Percentiles rank a stretch among this genome's conserved stretches.
Conservation (phyloP, 371 early-diverging fungal species). For the Lichtheimia corymbifera region DNA sequence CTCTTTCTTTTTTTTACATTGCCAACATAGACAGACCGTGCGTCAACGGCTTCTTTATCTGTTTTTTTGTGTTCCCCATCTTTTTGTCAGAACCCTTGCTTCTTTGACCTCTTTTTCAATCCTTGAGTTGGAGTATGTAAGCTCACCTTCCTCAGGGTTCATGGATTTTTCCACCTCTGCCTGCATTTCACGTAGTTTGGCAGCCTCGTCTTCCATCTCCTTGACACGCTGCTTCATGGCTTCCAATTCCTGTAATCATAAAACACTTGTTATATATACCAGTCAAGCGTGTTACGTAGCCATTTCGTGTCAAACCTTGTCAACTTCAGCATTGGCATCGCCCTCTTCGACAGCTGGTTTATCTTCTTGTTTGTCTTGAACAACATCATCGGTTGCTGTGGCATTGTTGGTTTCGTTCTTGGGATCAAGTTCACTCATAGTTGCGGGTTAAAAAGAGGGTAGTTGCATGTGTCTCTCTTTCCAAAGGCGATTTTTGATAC, state of each 20-base stretch:
- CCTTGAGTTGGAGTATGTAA: background rate
- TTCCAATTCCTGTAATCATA: conserved; percentile 59
- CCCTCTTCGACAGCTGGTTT: conserved; percentile 13
- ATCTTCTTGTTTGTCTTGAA: conserved; percentile 9
- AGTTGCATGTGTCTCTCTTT: background rate
- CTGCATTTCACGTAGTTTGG: conserved; percentile 89
- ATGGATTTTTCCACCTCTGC: conserved; percentile 85
- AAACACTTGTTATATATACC: background rate
- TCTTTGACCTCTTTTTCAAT: background rate
- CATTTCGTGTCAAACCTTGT: conserved; percentile 28
- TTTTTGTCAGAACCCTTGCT: conserved; percentile 1
- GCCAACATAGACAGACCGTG: conserved; percentile 94
- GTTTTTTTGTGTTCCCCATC: conserved; percentile 12
- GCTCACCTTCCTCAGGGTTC: conserved; percentile 63
- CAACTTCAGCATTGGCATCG: conserved; percentile 29
- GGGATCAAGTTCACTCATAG: conserved; percentile 15
- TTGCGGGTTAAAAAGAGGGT: conserved; percentile 6
- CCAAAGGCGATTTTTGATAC: no score
- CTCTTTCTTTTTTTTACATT: conserved; percentile 64
- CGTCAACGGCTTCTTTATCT: conserved; percentile 85
- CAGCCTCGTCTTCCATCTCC: conserved; percentile 96
- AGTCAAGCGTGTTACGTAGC: background rate
- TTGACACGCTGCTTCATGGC: conserved; percentile 87
- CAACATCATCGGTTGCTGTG: conserved; percentile 4
- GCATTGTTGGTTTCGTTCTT: conserved; percentile 8